Percentiles rank a stretch among this genome's conserved stretches.
Evolutionary conservation across 305 asterid species (phyloP).

Genomic region (Solanum chacoense): DNA sequence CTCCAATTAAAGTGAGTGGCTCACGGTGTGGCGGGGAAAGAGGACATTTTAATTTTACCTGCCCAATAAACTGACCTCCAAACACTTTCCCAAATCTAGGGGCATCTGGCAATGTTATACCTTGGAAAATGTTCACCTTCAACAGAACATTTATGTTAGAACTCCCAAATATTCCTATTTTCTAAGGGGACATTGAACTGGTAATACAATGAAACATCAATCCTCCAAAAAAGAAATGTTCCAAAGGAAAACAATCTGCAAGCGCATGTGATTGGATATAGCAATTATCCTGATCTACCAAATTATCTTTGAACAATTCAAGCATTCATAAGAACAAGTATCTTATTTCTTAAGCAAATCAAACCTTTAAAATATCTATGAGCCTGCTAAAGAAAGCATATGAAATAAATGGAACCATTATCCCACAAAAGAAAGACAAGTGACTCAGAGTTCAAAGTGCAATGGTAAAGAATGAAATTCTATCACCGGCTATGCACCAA

Average conservation of each 20-base stretch:
- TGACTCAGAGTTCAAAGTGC: background rate
- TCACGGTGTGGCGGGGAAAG: background rate
- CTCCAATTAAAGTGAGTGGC: background rate
- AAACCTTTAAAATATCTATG: background rate
- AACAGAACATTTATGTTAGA: conserved; percentile 8
- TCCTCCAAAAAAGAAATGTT: background rate
- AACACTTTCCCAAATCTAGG: conserved; percentile 85
- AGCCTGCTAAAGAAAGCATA: background rate
- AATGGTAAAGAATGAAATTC: background rate
- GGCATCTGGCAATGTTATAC: conserved; percentile 86
- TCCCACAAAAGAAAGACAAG: background rate
- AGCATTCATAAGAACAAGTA: background rate
- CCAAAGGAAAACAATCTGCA: background rate
- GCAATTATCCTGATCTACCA: background rate
- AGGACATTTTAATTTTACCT: conserved; percentile 36
- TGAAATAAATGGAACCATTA: background rate
- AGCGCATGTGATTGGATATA: background rate
- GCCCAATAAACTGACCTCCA: conserved; percentile 98
- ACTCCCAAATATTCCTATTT: background rate
- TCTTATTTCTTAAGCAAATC: background rate
- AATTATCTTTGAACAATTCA: conserved; percentile 3
- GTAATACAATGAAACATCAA: background rate
- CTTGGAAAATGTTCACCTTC: conserved; percentile 75
- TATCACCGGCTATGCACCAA: background rate
- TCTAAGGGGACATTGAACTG: background rate